These are phyloP conservation scores for Kalaharituber pfeilii DNA, from an alignment of 2,329 filamentous ascomycete species.

Conservation along the genomic window DNA sequence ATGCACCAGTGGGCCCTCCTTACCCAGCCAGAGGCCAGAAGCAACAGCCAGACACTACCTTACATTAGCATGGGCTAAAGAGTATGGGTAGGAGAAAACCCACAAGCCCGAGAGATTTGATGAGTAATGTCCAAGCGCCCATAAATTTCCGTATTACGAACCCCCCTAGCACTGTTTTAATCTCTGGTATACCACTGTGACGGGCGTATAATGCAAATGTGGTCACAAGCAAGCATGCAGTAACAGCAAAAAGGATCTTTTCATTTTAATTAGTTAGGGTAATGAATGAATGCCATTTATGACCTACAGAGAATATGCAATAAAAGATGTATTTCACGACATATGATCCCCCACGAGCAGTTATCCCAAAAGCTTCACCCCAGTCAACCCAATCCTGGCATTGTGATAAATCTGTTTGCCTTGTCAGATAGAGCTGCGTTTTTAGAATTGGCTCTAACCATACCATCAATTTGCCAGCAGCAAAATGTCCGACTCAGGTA, in stretches of 20 bases:
- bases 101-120: slow-evolving; percentile 78
- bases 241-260: slow-evolving; percentile 58
- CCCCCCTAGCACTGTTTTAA: slow-evolving; percentile 87
- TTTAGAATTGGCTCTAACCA: slow-evolving; percentile 10
- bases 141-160: slow-evolving; percentile 83
- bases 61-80: background rate
- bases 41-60: slow-evolving; percentile 71
- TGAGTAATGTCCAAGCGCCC: slow-evolving; percentile 70
- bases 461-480: slow-evolving; percentile 70
- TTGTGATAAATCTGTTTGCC: slow-evolving; percentile 44
- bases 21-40: slow-evolving; percentile 90
- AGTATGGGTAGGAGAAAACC: slow-evolving; percentile 21
- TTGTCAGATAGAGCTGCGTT: slow-evolving; percentile 2
- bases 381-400: slow-evolving; percentile 80
- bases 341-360: slow-evolving; percentile 52
- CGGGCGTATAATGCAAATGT: slow-evolving; percentile 76
- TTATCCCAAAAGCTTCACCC: slow-evolving; percentile 54
- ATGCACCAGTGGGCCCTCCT: slow-evolving; percentile 88
- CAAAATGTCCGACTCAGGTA: slow-evolving; percentile 87
- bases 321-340: slow-evolving; percentile 79
- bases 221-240: slow-evolving; percentile 62
- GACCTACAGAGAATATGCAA: slow-evolving; percentile 57
- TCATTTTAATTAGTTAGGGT: slow-evolving; percentile 14
- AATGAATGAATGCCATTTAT: background rate
- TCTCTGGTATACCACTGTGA: slow-evolving; percentile 92